Evolutionary conservation across 495 filamentous ascomycete species (phyloP), one percentile per base, ranked within the genome.

Genomic region (Jackrogersella multiformis): DNA sequence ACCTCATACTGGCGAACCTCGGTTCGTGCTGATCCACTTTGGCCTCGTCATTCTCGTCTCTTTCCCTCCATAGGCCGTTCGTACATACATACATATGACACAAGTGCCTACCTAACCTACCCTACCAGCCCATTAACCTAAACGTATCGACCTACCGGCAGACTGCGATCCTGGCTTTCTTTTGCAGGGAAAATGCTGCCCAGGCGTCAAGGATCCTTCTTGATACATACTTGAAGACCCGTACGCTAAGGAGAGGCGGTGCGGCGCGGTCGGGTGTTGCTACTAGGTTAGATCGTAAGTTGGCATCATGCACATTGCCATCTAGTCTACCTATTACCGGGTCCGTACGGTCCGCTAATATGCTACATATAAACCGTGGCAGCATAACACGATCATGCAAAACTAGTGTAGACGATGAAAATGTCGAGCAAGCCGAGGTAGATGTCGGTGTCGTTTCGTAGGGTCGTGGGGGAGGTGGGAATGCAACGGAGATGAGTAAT

Each of bases 1-100:
- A 24, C 55, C 16, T 36, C 16, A 36, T 23, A 12, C 10, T 34
- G 10, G 30, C 24, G 55, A 57, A 38, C 66, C 66, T 55, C 58
- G 66, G 66, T 12, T 60, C 54, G 44, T 30, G 21, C 10, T 21
- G 65, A 32, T 68, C 65, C 65, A 63, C 65, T 67, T 57, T 13
- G 49, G n/a, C 53, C 55, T 26, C 21, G 53, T 39, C 44, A 53
- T 55, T 15, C 48, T 20, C 16, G 24, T 9, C 15, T 4, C 28
- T 13, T 57, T 48, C 51, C 62, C 52, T 62, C 61, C 64, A 67
- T 61, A 61, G 52, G 35, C 32, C 49, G 20, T 36, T 6, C 32
- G 13, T 28, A 15, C 21, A 9, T 20, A 45, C 6, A n/a, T 15
- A 48, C 24, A 6, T 28, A 41, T 16, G 36, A 41, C n/a, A 15